Evolutionary conservation across 768 basidiomycete genomes (phyloP).

Genomic region (Heimioporus sp.): DNA sequence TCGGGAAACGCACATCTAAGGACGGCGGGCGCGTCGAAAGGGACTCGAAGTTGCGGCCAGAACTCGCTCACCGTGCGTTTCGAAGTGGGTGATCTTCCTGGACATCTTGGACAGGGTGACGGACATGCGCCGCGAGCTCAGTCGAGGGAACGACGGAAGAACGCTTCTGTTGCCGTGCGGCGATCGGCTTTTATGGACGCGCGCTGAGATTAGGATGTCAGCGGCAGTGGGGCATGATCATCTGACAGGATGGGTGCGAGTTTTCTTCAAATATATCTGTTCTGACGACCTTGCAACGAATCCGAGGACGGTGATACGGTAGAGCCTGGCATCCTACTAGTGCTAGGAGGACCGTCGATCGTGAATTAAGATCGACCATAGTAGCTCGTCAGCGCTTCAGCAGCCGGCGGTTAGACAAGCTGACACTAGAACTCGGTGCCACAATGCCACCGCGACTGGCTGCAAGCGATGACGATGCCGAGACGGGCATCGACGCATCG

Average conservation of each 20-base stretch:
- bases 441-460: too few relatives aligned
- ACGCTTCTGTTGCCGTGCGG: neutral
- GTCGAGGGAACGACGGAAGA: neutral
- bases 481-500: neutral
- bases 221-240: neutral
- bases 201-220: neutral
- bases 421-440: too few relatives aligned
- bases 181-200: neutral
- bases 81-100: constrained; percentile 48
- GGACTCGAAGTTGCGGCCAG: too few relatives aligned
- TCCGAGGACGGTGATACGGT: neutral
- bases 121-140: constrained; percentile 1
- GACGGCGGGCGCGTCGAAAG: neutral
- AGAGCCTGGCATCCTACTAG: too few relatives aligned
- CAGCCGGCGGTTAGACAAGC: too few relatives aligned
- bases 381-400: too few relatives aligned
- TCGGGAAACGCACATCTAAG: constrained; percentile 85
- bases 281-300: too few relatives aligned
- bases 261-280: too few relatives aligned
- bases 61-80: constrained; percentile 48
- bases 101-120: neutral
- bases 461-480: too few relatives aligned
- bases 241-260: neutral
- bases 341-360: too few relatives aligned
- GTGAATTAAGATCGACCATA: too few relatives aligned